These are phyloP conservation scores for Leptographium lundbergii DNA, from an alignment of 2,329 filamentous ascomycete genomes.

Conservation along the genomic window DNA sequence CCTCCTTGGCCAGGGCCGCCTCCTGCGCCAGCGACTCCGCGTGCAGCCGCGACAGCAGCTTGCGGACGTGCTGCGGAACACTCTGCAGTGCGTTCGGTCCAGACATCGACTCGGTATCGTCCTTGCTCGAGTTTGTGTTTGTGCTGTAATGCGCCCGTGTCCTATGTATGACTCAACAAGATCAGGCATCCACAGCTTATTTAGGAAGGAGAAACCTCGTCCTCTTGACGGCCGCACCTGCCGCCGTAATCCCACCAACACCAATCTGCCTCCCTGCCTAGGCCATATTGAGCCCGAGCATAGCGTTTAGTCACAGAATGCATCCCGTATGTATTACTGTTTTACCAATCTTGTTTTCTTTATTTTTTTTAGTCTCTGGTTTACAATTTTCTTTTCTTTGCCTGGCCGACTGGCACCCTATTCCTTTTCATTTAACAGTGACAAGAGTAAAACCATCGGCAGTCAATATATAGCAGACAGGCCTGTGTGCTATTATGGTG, in stretches of 20 bases:
- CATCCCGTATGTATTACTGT: not conserved
- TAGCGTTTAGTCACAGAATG: not conserved
- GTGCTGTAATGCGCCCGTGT: too few species aligned
- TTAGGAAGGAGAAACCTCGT: too few species aligned
- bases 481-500: not conserved
- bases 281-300: not conserved
- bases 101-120: not conserved
- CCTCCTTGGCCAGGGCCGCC: not conserved
- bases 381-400: not conserved
- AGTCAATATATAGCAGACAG: not conserved
- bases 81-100: not conserved
- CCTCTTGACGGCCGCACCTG: too few species aligned
- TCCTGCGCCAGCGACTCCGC: slow-evolving; percentile 6
- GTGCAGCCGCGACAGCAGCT: slow-evolving; percentile 9
- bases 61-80: slow-evolving; percentile 3
- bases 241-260: too few species aligned
- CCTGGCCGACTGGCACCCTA: not conserved
- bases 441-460: not conserved
- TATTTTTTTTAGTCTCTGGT: not conserved
- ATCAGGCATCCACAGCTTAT: too few species aligned
- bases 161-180: too few species aligned
- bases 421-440: not conserved
- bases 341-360: not conserved
- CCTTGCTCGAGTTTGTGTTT: too few species aligned
- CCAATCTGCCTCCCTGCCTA: too few species aligned